A percentile compares a stretch with the other conserved stretches of the same genome.
phyloP scores from a whole-genome alignment of 495 filamentous ascomycete species.

The Podospora anserina region DNA sequence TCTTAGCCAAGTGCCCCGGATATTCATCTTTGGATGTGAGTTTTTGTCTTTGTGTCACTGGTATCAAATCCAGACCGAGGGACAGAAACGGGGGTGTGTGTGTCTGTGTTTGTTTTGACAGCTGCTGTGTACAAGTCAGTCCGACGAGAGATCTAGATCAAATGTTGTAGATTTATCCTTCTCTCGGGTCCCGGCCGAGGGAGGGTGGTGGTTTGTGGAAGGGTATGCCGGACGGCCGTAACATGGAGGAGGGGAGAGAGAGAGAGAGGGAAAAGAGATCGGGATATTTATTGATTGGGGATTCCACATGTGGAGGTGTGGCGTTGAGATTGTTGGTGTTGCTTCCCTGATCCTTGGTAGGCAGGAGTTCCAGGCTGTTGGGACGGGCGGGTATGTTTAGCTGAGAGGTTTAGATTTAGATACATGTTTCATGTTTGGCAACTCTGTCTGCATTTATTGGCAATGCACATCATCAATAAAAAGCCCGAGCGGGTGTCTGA shows the following conservation, averaged over 20 bases:
- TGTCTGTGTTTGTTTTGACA: not conserved
- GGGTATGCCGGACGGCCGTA: not conserved
- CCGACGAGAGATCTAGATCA: not conserved
- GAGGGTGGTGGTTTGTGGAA: not conserved
- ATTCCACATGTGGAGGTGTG: not conserved
- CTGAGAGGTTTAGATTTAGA: too few relatives aligned
- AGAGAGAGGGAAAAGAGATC: not conserved
- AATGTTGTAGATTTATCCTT: not conserved
- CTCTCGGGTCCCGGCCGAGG: not conserved
- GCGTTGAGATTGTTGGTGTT: not conserved
- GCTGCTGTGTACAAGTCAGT: not conserved
- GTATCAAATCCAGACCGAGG: not conserved
- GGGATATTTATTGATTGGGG: not conserved
- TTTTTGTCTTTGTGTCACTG: not conserved
- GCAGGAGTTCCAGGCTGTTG: not conserved
- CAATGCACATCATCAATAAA: not conserved
- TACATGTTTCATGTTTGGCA: not conserved
- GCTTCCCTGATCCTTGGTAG: not conserved
- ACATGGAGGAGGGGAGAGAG: not conserved
- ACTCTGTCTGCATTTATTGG: not conserved
- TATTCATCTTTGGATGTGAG: not conserved
- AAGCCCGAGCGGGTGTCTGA: slow-evolving; percentile 1
- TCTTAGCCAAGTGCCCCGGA: too few relatives aligned
- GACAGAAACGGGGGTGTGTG: not conserved
- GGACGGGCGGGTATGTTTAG: too few relatives aligned